phyloP scores from a whole-genome alignment of 495 filamentous ascomycete genomes.

The Margaritispora aquatica region DNA sequence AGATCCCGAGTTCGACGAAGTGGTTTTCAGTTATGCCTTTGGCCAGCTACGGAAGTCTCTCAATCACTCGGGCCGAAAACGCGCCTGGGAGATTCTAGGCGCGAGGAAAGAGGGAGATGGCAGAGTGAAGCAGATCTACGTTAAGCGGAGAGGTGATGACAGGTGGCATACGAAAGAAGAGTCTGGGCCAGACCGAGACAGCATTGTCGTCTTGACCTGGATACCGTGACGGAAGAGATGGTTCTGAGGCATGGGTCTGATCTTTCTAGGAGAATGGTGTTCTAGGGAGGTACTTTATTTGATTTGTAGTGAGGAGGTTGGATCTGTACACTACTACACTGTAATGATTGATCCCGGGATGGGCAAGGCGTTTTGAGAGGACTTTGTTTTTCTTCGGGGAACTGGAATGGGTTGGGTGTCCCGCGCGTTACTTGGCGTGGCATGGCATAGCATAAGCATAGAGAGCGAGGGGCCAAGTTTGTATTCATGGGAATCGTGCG shows the following conservation, averaged over 20 bases:
- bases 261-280: neutral
- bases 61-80: conserved; percentile 27
- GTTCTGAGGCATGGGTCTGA: neutral
- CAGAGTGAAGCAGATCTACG: conserved; percentile 34
- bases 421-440: neutral
- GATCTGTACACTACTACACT: neutral
- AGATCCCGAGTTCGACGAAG: neutral
- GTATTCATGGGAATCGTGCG: too few relatives aligned
- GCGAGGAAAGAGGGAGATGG: conserved; percentile 24
- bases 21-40: conserved; percentile 13
- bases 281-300: neutral
- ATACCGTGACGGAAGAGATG: conserved; percentile 10
- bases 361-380: too few relatives aligned
- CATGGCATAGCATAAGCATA: neutral
- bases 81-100: conserved; percentile 31
- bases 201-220: conserved; percentile 22
- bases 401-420: neutral
- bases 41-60: conserved; percentile 19
- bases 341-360: neutral
- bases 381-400: neutral
- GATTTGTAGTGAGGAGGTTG: neutral
- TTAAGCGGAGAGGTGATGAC: conserved; percentile 25
- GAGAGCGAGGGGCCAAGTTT: too few relatives aligned
- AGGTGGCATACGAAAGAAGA: conserved; percentile 21
- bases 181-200: conserved; percentile 21